Evolutionary conservation across 768 basidiomycete species (phyloP), one percentile per base, ranked within the genome.

Genomic region (Xerocomellus chrysenteron): DNA sequence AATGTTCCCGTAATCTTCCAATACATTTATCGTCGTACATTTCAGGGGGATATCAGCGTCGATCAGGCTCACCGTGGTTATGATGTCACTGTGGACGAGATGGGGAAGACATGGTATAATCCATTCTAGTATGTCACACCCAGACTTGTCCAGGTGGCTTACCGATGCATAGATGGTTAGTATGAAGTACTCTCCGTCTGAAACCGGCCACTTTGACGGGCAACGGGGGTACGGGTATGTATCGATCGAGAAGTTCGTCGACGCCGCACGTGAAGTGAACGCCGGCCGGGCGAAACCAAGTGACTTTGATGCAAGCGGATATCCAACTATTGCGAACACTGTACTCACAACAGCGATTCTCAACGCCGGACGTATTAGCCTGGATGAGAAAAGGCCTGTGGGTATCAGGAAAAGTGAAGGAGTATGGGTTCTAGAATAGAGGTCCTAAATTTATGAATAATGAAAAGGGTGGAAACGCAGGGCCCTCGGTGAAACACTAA

Each of bases 51-150:
- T 61, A 90, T 96, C 70, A 84, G 80, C 54, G 88, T 96, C 58
- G 92, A 96, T 77, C 94, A 96, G 73, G 93, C 94, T 41, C 92
- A 93, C 71, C 87, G 93, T 69, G 94, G 94, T 9, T 96, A 96
- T 76, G 90, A 92, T 68, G 82, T 92, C 64, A 92, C 91, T 26
- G 78, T 87, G 46, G 94, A 96, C 67, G 90, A 91, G 45, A 82
- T 81, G 14, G 93, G 94, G 46, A 92, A 92, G 75, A 74, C 82
- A 26, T 90, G 84, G 86, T 88, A 86, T 73, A 94, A 95, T 73
- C 92, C 93, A 21, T 92, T 92, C 82, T 93, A 92, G 90, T 91
- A 73, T 62, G 90, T 80, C 33, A 9, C 52, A 40, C n/a, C n/a
- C 4, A 1, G 14, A 48, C 19, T 54, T 19, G 11, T 46, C 26